phyloP scores from a whole-genome alignment of 1,284 basidiomycete species.

The Neonothopanus nambi region DNA sequence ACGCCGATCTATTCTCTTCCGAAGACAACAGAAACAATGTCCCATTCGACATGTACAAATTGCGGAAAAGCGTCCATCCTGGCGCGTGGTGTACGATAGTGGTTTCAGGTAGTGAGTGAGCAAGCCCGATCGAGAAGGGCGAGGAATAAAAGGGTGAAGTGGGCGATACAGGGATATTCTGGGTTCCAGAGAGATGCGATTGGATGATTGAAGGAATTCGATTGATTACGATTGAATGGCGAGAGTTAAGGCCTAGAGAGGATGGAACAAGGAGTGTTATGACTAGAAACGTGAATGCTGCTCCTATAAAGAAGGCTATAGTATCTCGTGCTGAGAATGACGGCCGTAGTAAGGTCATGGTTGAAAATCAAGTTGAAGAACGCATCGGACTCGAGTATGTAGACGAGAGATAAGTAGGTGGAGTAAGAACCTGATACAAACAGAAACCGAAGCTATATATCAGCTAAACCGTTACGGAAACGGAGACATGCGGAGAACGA shows the following conservation, averaged over 20 bases:
- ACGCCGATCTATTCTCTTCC: conserved; percentile 36
- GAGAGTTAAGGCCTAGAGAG: too few relatives aligned
- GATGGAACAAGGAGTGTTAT: too few relatives aligned
- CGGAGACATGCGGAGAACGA: too few relatives aligned
- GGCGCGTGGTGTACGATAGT: conserved; percentile 46
- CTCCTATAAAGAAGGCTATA: conserved; percentile 51
- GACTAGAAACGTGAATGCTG: conserved; percentile 44
- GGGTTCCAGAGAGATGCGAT: conserved; percentile 30
- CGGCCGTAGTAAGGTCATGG: neutral
- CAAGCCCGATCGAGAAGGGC: conserved; percentile 15
- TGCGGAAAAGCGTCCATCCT: conserved; percentile 67
- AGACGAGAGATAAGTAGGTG: too few relatives aligned
- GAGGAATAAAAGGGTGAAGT: conserved; percentile 6
- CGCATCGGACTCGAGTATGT: too few relatives aligned
- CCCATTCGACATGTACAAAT: conserved; percentile 63
- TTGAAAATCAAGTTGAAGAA: too few relatives aligned
- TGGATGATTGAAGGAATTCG: conserved; percentile 19
- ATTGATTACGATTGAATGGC: too few relatives aligned
- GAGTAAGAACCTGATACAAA: too few relatives aligned
- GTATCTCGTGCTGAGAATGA: conserved; percentile 44
- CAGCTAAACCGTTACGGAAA: too few relatives aligned
- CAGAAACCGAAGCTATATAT: too few relatives aligned
- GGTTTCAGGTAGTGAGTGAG: conserved; percentile 35
- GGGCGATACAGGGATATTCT: neutral
- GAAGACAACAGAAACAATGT: conserved; percentile 56